A percentile compares a stretch with the other conserved stretches of the same genome.
These are phyloP conservation scores for Boletus tomentosulus DNA, from an alignment of 768 basidiomycete genomes.

Conservation along the genomic window DNA sequence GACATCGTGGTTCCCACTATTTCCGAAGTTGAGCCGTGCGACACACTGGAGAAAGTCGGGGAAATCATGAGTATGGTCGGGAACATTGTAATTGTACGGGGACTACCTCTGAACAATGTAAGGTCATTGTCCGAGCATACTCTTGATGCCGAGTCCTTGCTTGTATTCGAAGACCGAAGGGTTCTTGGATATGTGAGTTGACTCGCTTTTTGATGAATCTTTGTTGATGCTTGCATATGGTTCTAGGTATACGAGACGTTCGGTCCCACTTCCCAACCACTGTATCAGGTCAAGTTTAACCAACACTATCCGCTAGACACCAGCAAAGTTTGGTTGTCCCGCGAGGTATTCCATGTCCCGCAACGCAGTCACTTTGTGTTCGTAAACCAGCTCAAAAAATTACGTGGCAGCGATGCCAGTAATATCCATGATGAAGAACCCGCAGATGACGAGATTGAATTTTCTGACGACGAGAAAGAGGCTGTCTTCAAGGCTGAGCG, in stretches of 20 bases:
- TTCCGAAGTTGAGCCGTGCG: conserved; percentile 57
- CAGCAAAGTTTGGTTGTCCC: conserved; percentile 49
- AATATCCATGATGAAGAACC: conserved; percentile 95
- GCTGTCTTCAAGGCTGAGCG: conserved; percentile 58
- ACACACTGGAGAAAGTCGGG: conserved; percentile 70
- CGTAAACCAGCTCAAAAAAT: conserved; percentile 58
- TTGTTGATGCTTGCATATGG: conserved; percentile 11
- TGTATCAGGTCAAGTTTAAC: conserved; percentile 86
- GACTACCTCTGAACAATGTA: conserved; percentile 41
- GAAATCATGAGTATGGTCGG: conserved; percentile 74
- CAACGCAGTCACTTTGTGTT: conserved; percentile 81
- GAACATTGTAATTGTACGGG: conserved; percentile 70
- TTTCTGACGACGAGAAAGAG: conserved; percentile 94
- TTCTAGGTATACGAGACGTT: conserved; percentile 89
- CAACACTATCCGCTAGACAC: conserved; percentile 57
- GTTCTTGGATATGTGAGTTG: conserved; percentile 85
- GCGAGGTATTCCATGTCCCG: conserved; percentile 80
- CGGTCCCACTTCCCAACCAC: conserved; percentile 84
- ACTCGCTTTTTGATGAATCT: conserved; percentile 1
- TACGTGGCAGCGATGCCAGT: conserved; percentile 90
- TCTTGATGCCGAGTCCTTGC: conserved; percentile 84
- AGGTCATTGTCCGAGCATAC: conserved; percentile 54
- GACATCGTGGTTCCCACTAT: conserved; percentile 61
- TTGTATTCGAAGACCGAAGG: conserved; percentile 85
- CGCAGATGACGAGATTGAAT: conserved; percentile 85